A percentile compares a stretch with the other conserved stretches of the same genome.
Conservation (phyloP, 2,329 filamentous ascomycete genomes). For the Hypoxylon sp. region DNA sequence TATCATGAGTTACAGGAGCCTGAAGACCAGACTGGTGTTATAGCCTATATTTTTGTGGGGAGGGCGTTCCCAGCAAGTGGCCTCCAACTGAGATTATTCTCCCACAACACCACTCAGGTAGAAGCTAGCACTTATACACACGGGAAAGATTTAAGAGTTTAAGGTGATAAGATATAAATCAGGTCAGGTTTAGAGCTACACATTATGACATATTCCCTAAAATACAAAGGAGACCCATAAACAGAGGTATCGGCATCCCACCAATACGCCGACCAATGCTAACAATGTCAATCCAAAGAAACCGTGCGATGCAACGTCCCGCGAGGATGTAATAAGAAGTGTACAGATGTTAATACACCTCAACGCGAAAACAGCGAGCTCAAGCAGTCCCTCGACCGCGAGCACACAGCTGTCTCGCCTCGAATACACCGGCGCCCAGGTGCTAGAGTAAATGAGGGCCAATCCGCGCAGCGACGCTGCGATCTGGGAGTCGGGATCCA, state of each 20-base stretch:
- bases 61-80: not conserved
- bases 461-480: slow-evolving; percentile 44
- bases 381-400: slow-evolving; percentile 36
- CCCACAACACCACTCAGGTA: not conserved
- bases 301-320: slow-evolving; percentile 25
- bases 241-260: slow-evolving; percentile 29
- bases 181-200: not conserved
- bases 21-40: not conserved
- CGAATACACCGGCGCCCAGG: slow-evolving; percentile 38
- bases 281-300: slow-evolving; percentile 10
- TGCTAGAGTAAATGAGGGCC: slow-evolving; percentile 47
- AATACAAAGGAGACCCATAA: slow-evolving; percentile 21
- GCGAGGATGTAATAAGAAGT: slow-evolving; percentile 19
- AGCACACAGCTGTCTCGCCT: slow-evolving; percentile 44
- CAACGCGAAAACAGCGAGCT: slow-evolving; percentile 44
- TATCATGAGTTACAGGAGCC: not conserved
- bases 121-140: not conserved
- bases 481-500: slow-evolving; percentile 44
- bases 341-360: slow-evolving; percentile 32
- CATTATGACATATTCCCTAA: slow-evolving; percentile 1
- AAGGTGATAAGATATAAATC: not conserved
- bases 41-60: not conserved
- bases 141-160: not conserved
- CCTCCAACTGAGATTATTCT: not conserved
- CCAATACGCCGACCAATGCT: slow-evolving; percentile 41